Evolutionary conservation across 495 filamentous ascomycete species (phyloP).

Genomic region (Corynascus novoguineensis): DNA sequence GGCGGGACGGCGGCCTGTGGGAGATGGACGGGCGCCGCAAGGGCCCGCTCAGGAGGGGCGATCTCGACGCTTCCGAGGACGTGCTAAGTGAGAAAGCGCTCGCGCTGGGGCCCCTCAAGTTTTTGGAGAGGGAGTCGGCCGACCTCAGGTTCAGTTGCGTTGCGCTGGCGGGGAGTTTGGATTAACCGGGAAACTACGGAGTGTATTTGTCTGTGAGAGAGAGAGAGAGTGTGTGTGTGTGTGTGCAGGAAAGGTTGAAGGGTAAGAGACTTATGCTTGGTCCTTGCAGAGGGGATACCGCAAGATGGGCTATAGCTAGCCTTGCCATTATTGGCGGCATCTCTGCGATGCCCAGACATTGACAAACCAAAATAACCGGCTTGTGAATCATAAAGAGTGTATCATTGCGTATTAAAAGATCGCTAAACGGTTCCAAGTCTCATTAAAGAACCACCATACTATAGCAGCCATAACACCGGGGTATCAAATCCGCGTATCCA

Average conservation of each 20-base stretch:
- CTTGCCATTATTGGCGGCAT: no score
- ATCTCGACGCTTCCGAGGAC: conserved; percentile 54
- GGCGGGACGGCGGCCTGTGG: conserved; percentile 62
- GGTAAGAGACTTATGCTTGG: no score
- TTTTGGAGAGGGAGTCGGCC: conserved; percentile 59
- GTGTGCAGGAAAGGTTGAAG: no score
- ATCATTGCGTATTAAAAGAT: conserved; percentile 1
- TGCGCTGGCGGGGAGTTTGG: conserved; percentile 60
- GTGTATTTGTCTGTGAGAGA: no score
- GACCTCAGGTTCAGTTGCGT: conserved; percentile 72
- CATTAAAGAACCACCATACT: no score
- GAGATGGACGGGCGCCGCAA: conserved; percentile 78
- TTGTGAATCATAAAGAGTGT: no score
- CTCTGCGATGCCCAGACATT: no score
- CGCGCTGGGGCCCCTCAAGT: conserved; percentile 53
- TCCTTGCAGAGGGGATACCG: no score
- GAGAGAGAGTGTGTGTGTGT: no score
- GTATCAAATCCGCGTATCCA: conserved; percentile 11
- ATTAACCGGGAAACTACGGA: conserved; percentile 37
- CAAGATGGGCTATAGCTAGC: no score
- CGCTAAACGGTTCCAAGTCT: no score
- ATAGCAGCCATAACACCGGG: not conserved
- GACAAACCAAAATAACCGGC: no score
- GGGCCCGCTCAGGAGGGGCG: conserved; percentile 59
- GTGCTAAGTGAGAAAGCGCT: conserved; percentile 63